Percentiles rank a stretch among this genome's conserved stretches.
phyloP scores from a whole-genome alignment of 805 yeast species.

The Scheffersomyces coipomensis region DNA sequence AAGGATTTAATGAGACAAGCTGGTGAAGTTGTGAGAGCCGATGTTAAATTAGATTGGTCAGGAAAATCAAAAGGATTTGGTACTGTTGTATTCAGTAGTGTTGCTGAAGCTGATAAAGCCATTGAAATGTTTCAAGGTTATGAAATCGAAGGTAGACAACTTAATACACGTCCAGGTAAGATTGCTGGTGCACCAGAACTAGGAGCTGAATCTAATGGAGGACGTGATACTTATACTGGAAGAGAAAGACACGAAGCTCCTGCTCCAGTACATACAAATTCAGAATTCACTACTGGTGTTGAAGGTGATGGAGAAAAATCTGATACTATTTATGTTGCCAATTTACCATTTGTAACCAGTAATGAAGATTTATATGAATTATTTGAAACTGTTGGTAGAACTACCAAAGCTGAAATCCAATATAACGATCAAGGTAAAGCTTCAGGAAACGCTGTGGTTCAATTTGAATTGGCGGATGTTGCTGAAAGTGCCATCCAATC shows the following conservation, averaged over 20 bases:
- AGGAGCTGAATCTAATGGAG: constrained; percentile 13
- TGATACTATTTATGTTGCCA: constrained; percentile 59
- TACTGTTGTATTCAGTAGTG: constrained; percentile 65
- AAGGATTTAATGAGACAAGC: constrained; percentile 78
- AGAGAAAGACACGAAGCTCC: constrained; percentile 1
- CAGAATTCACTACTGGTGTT: constrained; percentile 68
- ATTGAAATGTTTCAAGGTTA: constrained; percentile 66
- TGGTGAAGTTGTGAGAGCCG: constrained; percentile 82
- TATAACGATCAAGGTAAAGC: constrained; percentile 60
- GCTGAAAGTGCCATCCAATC: constrained; percentile 76
- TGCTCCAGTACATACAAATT: constrained; percentile 24
- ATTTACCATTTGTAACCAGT: constrained; percentile 88
- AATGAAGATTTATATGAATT: constrained; percentile 80
- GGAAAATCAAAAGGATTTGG: constrained; percentile 89
- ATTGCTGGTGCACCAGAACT: constrained; percentile 1
- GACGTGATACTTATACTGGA: constrained; percentile 2
- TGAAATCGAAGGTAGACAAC: constrained; percentile 69
- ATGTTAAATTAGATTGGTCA: constrained; percentile 59
- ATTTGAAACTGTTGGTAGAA: constrained; percentile 80
- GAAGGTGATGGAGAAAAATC: constrained; percentile 54
- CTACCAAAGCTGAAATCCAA: constrained; percentile 74
- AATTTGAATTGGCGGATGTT: constrained; percentile 60
- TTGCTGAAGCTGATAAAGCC: constrained; percentile 71
- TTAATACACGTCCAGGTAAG: constrained; percentile 77
- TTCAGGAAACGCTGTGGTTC: constrained; percentile 83